Base-by-base conservation (phyloP, 2,329 filamentous ascomycete species). In the Fusarium sp. region DNA sequence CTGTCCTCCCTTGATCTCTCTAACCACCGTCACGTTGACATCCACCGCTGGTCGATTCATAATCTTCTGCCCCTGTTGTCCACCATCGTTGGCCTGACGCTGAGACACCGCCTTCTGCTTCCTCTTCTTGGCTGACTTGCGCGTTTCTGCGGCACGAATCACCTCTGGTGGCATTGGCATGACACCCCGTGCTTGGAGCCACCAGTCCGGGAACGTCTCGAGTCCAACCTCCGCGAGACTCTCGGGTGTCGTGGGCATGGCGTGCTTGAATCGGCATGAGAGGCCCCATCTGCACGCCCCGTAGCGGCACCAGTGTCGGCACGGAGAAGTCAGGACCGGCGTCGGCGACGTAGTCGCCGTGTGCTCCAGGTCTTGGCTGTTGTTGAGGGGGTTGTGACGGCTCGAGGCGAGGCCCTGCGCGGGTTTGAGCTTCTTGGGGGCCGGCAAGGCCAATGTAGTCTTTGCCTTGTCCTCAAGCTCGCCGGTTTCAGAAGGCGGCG, bases 261-360 rank as follows among this genome's bases (percentile, higher is more conserved):
- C 76, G 77, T 90, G 88, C 56, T 76, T 72, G 77, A 83, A 86
- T 5, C 81, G 81, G 78, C 88, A 90, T 10, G 78, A 71, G 8
- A 66, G 59, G 5, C 83, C 85, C 80, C 82, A 88, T 74, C 81
- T 84, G 78, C 88, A 90, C 14, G 79, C 82, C 8, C 87, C 87
- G 45, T 84, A 80, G 61, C 82, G 81, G 77, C 86, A 88, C 86
- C 86, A 90, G 77, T 86, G 81, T 14, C 84, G 83, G 78, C 88
- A 79, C 20, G 66, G 57, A 6, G 59, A n/a, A 1, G 22, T 38
- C 29, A 60, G 31, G 20, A 29, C 6, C 11, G 47, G 18, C 7
- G 31, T 56, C 38, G 20, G 52, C 47, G 61, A 66, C 11, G 45
- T 69, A 42, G 61, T 66, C n/a, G 45, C 50, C 10, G 57, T 58